A percentile compares a stretch with the other conserved stretches of the same genome.
Conservation (phyloP, 352 stramenopile genomes). For the Globisporangium rhizosaccharum region DNA sequence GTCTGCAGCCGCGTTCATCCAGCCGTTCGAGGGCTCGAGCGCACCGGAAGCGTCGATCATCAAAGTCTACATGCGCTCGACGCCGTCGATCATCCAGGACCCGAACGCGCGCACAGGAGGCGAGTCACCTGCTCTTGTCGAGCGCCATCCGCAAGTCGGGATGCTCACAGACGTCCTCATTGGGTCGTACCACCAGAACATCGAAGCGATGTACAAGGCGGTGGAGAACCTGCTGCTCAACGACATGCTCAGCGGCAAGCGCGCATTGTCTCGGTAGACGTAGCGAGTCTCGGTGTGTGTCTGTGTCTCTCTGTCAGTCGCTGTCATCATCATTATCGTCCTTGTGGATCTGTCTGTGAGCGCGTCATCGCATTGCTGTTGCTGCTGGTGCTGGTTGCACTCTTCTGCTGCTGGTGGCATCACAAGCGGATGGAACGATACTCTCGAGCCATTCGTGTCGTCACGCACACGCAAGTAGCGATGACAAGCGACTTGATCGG, state of each 20-base stretch:
- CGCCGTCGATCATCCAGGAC: conserved; percentile 16
- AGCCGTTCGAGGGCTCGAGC: conserved; percentile 6
- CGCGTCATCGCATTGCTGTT: too few relatives aligned
- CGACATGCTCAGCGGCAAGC: conserved; percentile 14
- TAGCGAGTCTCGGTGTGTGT: neutral
- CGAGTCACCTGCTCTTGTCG: neutral
- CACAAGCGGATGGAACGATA: too few relatives aligned
- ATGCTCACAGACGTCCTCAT: conserved; percentile 19
- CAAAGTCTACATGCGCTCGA: conserved; percentile 14
- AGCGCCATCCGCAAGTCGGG: conserved; percentile 11
- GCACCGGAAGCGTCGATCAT: conserved; percentile 15
- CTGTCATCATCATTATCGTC: too few relatives aligned
- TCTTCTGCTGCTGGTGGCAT: too few relatives aligned
- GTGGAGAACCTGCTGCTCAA: conserved; percentile 17
- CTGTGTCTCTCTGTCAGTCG: too few relatives aligned
- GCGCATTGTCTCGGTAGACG: neutral
- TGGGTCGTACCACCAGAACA: conserved; percentile 16
- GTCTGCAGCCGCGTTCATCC: conserved; percentile 9
- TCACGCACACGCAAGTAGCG: too few relatives aligned
- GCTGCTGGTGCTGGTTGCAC: too few relatives aligned
- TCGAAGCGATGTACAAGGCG: conserved; percentile 16
- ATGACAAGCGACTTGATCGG: too few relatives aligned
- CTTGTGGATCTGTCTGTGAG: too few relatives aligned
- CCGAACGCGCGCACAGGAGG: neutral
- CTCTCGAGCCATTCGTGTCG: too few relatives aligned